Base-by-base conservation (phyloP, 2,329 filamentous ascomycete genomes). In the Byssothecium circinans region DNA sequence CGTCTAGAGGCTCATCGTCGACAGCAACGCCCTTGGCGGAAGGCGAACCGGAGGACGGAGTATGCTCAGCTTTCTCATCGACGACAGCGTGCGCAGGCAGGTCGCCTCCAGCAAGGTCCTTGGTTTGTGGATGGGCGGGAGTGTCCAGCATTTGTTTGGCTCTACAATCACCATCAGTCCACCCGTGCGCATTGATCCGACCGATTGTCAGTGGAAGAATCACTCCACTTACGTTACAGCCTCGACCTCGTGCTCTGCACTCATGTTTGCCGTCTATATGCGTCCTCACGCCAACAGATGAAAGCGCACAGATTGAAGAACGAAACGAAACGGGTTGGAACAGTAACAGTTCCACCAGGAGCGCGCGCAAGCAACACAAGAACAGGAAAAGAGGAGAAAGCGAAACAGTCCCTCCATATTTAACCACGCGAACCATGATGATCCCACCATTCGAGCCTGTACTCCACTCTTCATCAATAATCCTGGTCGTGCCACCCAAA, bases 81-180 rank as follows among this genome's bases (percentile, higher is more conserved):
- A 59, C 49, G 20, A 56, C 58, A 47, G 46, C 32, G 29, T 53
- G 43, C 37, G 58, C 49, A 46, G 47, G 55, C 20, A 64, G 8
- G 11, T 62, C 58, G 22, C 61, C 60, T 25, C 65, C 66, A 34
- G 57, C 59, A 17, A 66, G 45, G 41, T 69, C 65, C 19, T 53
- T 57, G 23, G 58, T 49, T 29, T 66, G 60, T 20, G 62, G 43
- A n/a, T 47, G 27, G 33, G 53, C 58, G 39, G 67, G 66, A 47
- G 52, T 46, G 35, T 65, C 60, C 47, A 67, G 57, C 45, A 59
- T 47, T 49, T 68, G 64, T 45, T 67, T 62, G 37, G 64, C 60
- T 43, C 67, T 70, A 33, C 15, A 14, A 5, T 30, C 4, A 19
- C 6, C 14, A 19, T 41, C n/a, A 41, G 25, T 20, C n/a, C n/a